These are phyloP conservation scores for Mycosphaerella sp. DNA, from an alignment of 2,329 filamentous ascomycete genomes.

Conservation along the genomic window DNA sequence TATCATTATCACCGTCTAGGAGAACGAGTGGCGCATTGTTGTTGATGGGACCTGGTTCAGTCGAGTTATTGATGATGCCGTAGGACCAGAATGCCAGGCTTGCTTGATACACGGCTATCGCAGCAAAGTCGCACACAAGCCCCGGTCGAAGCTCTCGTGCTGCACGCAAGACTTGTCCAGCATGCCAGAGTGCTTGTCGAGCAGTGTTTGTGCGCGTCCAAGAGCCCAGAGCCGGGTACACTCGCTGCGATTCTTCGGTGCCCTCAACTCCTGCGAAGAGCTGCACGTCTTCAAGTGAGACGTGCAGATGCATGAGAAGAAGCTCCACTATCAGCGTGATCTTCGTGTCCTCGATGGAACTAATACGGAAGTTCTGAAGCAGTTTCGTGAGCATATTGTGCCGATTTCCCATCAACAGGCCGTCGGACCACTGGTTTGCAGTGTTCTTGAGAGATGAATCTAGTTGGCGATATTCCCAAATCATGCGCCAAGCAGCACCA, in stretches of 20 bases:
- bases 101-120: conserved; percentile 63
- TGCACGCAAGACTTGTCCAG: conserved; percentile 59
- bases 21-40: conserved; percentile 39
- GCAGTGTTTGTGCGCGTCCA: conserved; percentile 54
- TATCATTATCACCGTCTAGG: conserved; percentile 53
- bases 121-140: conserved; percentile 53
- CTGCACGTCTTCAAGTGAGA: conserved; percentile 60
- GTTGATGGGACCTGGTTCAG: conserved; percentile 39
- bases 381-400: conserved; percentile 58
- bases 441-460: conserved; percentile 49
- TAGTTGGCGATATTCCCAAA: conserved; percentile 61
- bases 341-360: conserved; percentile 33
- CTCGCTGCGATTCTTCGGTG: conserved; percentile 56
- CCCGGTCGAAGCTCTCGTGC: conserved; percentile 44
- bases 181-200: conserved; percentile 59
- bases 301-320: conserved; percentile 58
- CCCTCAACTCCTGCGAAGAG: conserved; percentile 63
- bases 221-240: conserved; percentile 53
- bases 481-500: conserved; percentile 59
- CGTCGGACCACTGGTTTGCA: conserved; percentile 37
- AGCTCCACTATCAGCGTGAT: conserved; percentile 44
- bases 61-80: conserved; percentile 47
- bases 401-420: conserved; percentile 45
- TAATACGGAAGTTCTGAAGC: conserved; percentile 48
- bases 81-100: conserved; percentile 64